Conservation (phyloP, 495 filamentous ascomycete genomes). For the Tetracladium setigerum region DNA sequence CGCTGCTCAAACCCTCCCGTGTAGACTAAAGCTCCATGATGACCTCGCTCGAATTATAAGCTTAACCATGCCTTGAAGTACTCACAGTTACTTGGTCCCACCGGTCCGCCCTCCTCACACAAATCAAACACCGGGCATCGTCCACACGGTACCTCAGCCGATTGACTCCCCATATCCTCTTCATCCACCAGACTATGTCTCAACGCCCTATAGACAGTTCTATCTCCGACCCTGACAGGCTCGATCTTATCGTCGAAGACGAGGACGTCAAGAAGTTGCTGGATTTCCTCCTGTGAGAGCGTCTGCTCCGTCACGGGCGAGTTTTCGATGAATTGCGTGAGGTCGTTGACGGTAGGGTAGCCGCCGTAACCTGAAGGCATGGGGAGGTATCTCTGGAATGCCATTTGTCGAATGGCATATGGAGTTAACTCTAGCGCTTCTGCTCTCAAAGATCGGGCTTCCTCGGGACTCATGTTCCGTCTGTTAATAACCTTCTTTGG, state of each 20-base stretch:
- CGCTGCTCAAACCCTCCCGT: background rate
- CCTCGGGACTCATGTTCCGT: constrained; percentile 20
- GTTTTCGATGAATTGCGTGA: constrained; percentile 62
- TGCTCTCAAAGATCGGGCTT: constrained; percentile 26
- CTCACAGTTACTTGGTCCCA: constrained; percentile 82
- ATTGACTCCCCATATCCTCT: constrained; percentile 26
- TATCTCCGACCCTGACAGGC: constrained; percentile 42
- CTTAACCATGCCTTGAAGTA: constrained; percentile 83
- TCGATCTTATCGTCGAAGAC: constrained; percentile 75
- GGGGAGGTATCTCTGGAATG: constrained; percentile 37
- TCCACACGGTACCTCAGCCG: constrained; percentile 86
- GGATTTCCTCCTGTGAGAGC: constrained; percentile 62
- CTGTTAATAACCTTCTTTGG: constrained; percentile 37
- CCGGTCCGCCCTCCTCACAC: constrained; percentile 79
- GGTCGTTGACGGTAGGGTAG: constrained; percentile 69
- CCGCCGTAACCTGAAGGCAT: constrained; percentile 59
- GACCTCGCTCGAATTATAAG: background rate
- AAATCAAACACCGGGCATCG: constrained; percentile 89
- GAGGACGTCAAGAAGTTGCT: constrained; percentile 76
- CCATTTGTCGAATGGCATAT: constrained; percentile 34
- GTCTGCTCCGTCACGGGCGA: constrained; percentile 57
- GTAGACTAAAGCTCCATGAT: constrained; percentile 15
- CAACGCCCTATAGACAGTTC: constrained; percentile 41
- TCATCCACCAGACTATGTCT: constrained; percentile 29
- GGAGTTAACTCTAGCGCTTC: constrained; percentile 25